Base-by-base conservation (phyloP, 257 asterid species). In the Knoxia roxburghii region DNA sequence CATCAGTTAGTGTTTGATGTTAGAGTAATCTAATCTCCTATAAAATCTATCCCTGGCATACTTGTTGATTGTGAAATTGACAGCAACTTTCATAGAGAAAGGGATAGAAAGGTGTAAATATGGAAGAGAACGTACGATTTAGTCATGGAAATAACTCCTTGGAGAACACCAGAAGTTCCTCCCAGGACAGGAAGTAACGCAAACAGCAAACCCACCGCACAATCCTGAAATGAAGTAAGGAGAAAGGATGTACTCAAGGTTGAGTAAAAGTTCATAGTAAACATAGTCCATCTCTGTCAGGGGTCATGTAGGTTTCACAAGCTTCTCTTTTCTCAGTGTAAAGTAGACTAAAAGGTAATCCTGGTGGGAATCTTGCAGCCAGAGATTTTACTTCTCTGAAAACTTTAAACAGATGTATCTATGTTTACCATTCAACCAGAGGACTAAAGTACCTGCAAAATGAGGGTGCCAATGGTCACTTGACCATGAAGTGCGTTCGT, bases 151-250 rank as follows among this genome's bases (percentile, higher is more conserved):
- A 90, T 79, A 26, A 84, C 81, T 69, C 99, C 99, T 71, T 90
- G 96, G 81, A 94, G 78, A 76, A 90, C 85, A 76, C 95, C 97
- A 11, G 96, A 85, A 69, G 92, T 94, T 78, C 99, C 99, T 72
- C 99, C 99, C 66, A 94, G 85, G 64, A 94, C 94, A 64, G 99
- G 99, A 78, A 94, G 97, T 78, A 94, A 80, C 53, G 99, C 97
- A 74, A 94, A 94, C 67, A 94, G 80, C 85, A 94, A 84, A 59
- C 99, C 99, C 76, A 94, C 97, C 46, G 99, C 99, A 82, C 99
- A 94, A 69, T 94, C 99, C 99, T 94, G 87, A 75, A 71, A 80
- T 55, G 61, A 60, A 37, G 52, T 37, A 78, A 67, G 29, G 15
- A 67, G 2, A 52, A 37, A 37, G 41, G 5, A 43, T 1, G 27